phyloP scores from a whole-genome alignment of 1,284 basidiomycete genomes.

The Phenoliferia sp. region DNA sequence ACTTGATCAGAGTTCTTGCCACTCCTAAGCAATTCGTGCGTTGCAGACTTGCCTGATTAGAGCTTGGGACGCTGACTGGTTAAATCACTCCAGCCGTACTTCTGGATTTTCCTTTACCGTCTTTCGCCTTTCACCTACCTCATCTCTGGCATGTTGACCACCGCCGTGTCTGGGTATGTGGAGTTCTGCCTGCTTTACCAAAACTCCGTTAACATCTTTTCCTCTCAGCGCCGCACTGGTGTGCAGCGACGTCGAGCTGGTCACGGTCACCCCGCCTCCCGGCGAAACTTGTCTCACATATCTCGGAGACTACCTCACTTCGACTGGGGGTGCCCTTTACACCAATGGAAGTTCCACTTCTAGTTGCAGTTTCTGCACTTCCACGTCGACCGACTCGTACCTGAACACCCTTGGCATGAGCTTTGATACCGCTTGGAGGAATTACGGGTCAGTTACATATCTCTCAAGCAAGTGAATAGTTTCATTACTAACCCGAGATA shows the following conservation, averaged over 20 bases:
- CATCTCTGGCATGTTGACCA: conserved; percentile 43
- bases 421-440: conserved; percentile 48
- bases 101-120: conserved; percentile 69
- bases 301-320: conserved; percentile 37
- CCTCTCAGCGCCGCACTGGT: conserved; percentile 38
- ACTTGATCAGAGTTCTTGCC: too few relatives aligned
- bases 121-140: conserved; percentile 53
- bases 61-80: too few relatives aligned
- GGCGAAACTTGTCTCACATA: conserved; percentile 46
- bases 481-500: too few relatives aligned
- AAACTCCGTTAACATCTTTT: not conserved
- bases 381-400: conserved; percentile 55
- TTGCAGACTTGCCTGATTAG: too few relatives aligned
- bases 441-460: too few relatives aligned
- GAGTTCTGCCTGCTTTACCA: not conserved
- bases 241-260: conserved; percentile 44
- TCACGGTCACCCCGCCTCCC: conserved; percentile 40
- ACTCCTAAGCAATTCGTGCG: too few relatives aligned
- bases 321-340: conserved; percentile 39
- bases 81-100: conserved; percentile 61
- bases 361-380: conserved; percentile 44
- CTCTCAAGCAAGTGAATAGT: too few relatives aligned
- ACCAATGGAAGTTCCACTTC: conserved; percentile 39
- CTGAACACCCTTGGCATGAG: conserved; percentile 55
- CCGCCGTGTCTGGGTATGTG: conserved; percentile 35